phyloP scores from a whole-genome alignment of 2,329 filamentous ascomycete species.

The Colletotrichum sp. region DNA sequence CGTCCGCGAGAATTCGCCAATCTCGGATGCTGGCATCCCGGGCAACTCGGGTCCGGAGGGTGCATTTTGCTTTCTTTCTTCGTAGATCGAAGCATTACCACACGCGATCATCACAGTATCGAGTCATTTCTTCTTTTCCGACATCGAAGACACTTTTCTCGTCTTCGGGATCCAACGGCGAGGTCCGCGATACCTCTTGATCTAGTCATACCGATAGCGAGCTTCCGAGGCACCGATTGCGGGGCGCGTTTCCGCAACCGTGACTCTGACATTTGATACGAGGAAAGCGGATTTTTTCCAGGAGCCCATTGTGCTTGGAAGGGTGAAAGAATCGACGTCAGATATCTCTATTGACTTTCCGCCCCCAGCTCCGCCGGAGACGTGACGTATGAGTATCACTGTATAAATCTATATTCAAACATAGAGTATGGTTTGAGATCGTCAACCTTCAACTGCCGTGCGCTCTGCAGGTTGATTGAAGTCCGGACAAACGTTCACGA shows the following conservation, averaged over 20 bases:
- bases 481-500: background rate
- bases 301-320: background rate
- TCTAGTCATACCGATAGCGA: background rate
- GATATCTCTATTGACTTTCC: background rate
- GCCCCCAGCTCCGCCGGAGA: background rate
- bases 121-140: background rate
- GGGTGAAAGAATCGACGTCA: background rate
- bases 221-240: background rate
- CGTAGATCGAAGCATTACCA: background rate
- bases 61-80: background rate
- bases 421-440: background rate
- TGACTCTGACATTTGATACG: background rate
- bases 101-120: background rate
- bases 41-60: background rate
- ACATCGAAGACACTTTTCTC: background rate
- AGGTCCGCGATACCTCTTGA: background rate
- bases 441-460: background rate
- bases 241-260: background rate
- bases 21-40: background rate
- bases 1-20: background rate
- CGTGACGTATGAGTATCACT: background rate
- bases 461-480: background rate
- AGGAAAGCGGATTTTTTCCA: background rate
- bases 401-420: background rate
- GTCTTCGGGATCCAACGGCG: background rate